Percentiles rank a stretch among this genome's conserved stretches.
Evolutionary conservation across 2,329 filamentous ascomycete genomes (phyloP).

Genomic region (Aspergillus phoenicis): DNA sequence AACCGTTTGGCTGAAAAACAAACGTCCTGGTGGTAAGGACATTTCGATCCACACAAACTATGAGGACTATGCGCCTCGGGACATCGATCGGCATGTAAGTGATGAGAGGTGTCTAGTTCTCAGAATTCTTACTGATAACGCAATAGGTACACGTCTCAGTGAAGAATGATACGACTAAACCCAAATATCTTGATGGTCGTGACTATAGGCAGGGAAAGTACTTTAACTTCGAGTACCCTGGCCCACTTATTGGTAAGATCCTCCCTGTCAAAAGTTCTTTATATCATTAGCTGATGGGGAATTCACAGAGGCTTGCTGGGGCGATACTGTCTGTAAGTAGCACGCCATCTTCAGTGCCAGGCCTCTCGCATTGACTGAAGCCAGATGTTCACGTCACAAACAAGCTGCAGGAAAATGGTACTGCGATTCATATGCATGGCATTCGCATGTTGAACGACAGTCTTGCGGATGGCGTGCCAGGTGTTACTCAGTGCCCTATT

Average conservation of each 20-base stretch:
- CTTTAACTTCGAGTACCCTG: not conserved
- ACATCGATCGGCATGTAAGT: not conserved
- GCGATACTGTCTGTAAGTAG: not conserved
- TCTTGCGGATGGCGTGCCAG: not conserved
- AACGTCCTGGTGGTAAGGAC: not conserved
- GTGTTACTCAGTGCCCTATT: not conserved
- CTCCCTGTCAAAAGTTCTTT: not conserved
- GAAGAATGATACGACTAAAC: not conserved
- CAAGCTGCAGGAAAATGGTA: not conserved
- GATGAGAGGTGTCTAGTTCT: not conserved
- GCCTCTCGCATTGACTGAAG: not conserved
- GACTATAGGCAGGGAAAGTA: not conserved
- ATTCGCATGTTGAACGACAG: not conserved
- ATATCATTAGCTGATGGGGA: not conserved
- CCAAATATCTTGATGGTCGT: not conserved
- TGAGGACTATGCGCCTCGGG: not conserved
- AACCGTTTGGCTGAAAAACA: not conserved
- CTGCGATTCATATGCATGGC: not conserved
- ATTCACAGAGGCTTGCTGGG: not conserved
- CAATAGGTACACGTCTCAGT: not conserved
- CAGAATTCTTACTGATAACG: not conserved
- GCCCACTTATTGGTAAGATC: not conserved
- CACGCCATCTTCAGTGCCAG: not conserved
- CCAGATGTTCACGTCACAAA: not conserved
- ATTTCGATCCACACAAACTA: not conserved